Evolutionary conservation across 202 grass and related monocot species (phyloP), one percentile per base, ranked within the genome.

Genomic region (Carex sylvatica): DNA sequence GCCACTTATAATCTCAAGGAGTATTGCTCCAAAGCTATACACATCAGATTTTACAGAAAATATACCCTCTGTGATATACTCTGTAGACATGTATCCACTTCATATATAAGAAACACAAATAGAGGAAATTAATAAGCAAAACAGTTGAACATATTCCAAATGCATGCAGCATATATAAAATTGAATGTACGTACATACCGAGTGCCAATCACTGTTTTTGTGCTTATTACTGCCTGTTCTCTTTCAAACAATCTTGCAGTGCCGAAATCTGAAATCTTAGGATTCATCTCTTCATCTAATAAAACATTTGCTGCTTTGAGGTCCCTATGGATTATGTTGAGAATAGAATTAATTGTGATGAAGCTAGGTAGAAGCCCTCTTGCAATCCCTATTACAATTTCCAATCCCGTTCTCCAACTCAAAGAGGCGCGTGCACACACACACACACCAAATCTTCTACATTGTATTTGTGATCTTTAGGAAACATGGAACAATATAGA

Each of bases 331-430:
- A 26, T 26, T 26, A 26, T 26, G 26, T 81, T 96, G 23, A 89
- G 72, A 69, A 88, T 88, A 0, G 93, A 96, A 65, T 96, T 90
- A 96, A 65, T 96, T 90, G 16, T 83, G 86, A 60, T 96, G 90
- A 28, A 96, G 90, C 42, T 96, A 96, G 90, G 52, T 96, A 96
- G 14, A 92, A 96, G 81, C 18, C 93, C 93, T 51, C 86, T 85
- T 0, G 90, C 93, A n/a, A 96, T n/a, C 8, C 83, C 93, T 0
- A 86, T 26, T 67, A 89, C 85, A 81, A 92, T 90, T n/a, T 83
- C 87, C 30, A 90, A 61, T 63, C 86, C 84, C 28, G 40, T 86
- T 13, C 52, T 84, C 93, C 88, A 96, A 61, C 11, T 53, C 28
- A 96, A 61, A 8, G 19, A 65, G 9, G 65, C 55, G 5, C 79